Evolutionary conservation across 306 rosid species (phyloP).

Genomic region (Cicer bijugum): DNA sequence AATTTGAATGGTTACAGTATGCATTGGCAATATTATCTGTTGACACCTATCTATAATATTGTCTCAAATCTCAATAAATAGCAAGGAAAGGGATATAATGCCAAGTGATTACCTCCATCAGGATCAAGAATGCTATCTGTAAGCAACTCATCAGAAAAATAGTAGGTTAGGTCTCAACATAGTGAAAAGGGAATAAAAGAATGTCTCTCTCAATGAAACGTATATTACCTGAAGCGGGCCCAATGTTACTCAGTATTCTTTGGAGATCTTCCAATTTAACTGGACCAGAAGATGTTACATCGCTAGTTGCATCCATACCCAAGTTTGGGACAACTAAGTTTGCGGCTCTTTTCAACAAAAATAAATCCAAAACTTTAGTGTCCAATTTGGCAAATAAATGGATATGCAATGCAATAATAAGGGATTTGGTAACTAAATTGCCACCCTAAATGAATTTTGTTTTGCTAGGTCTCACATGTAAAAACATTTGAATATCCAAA

Average conservation of each 20-base stretch:
- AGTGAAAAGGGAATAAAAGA: conserved; percentile 13
- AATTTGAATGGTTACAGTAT: conserved; percentile 35
- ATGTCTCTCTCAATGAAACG: conserved; percentile 29
- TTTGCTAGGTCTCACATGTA: conserved; percentile 7
- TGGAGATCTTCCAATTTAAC: conserved; percentile 90
- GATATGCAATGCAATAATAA: neutral
- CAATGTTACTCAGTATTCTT: conserved; percentile 81
- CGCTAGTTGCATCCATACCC: conserved; percentile 63
- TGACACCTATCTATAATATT: conserved; percentile 8
- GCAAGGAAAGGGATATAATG: conserved; percentile 30
- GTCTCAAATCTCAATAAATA: conserved; percentile 11
- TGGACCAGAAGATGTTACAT: conserved; percentile 69
- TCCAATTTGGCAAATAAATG: conserved; percentile 20
- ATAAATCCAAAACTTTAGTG: conserved; percentile 23
- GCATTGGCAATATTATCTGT: conserved; percentile 18
- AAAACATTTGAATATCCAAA: conserved; percentile 39
- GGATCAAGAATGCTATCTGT: conserved; percentile 72
- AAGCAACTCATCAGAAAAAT: conserved; percentile 46
- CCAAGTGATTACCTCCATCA: conserved; percentile 73
- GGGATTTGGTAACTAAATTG: conserved; percentile 28
- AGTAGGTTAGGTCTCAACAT: conserved; percentile 47
- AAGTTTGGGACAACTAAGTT: conserved; percentile 62
- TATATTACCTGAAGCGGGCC: conserved; percentile 69
- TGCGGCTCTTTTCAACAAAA: conserved; percentile 49
- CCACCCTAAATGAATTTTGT: conserved; percentile 20